Evolutionary conservation across 2,329 filamentous ascomycete species (phyloP), one percentile per base, ranked within the genome.

Genomic region (Monosporascus ibericus): DNA sequence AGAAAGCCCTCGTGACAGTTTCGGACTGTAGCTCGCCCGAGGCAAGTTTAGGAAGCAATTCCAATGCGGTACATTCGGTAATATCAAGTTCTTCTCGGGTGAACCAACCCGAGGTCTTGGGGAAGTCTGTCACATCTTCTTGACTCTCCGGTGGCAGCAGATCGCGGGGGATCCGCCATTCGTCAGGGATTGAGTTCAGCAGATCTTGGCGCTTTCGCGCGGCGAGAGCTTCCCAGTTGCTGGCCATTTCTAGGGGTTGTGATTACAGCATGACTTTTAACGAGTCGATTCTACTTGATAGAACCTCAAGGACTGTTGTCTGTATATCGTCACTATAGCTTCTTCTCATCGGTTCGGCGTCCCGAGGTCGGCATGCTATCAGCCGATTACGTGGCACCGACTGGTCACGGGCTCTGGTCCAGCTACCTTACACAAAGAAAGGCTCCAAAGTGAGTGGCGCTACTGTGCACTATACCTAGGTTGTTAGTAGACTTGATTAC

Each of bases 21-120:
- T 68, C 65, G 11, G 67, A 69, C 44, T 63, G 68, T 44, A 73
- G 63, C n/a, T 67, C 55, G 6, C 71, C 72, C 3, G 63, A 63
- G 1, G 70, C 69, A 9, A 74, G 64, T 30, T 60, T 64, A 4
- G 65, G 59, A 0, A 74, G 53, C 9, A 74, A 60, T 34, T 71
- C 65, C 2, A 63, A 24, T 5, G 66, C 70, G 0, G 64, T 63
- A 34, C 56, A 55, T 34, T 66, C 58, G 6, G 71, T 74, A 52
- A 75, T 73, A 50, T 60, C 58, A 1, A 74, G 62, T 58, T 75
- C 72, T 15, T 71, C 63, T 2, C 54, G 34, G 1, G 75, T 81
- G 57, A 87, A 84, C 75, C 83, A 84, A 2, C 81, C 81, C 1
- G 81, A 86, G 0, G 63, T 62, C 48, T 70, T 61, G 61, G 83